Percentiles rank a stretch among this genome's conserved stretches.
Evolutionary conservation across 345 rosid species (phyloP).

Genomic region (Euphorbia pulcherrima): DNA sequence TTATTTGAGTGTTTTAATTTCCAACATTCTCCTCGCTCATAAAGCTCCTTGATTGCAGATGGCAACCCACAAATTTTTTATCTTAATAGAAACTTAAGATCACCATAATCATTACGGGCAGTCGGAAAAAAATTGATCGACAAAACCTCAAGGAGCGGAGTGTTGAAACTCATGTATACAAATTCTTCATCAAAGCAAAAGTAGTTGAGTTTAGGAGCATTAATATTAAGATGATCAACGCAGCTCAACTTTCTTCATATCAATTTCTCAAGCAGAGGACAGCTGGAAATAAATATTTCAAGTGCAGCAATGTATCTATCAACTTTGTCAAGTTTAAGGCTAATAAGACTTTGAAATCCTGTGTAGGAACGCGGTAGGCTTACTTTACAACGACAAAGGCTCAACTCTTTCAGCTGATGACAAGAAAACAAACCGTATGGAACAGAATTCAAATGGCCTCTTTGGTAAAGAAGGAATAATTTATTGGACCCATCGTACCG

Average conservation of each 20-base stretch:
- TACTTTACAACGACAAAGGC: conserved; percentile 3
- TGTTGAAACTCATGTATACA: conserved; percentile 4
- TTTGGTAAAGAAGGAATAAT: neutral
- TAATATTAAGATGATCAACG: conserved; percentile 12
- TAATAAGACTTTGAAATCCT: conserved; percentile 10
- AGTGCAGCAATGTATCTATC: neutral
- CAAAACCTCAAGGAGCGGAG: conserved; percentile 3
- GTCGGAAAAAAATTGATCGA: conserved; percentile 6
- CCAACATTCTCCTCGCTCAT: conserved; percentile 7
- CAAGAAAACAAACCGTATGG: conserved; percentile 4
- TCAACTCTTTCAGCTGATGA: conserved; percentile 14
- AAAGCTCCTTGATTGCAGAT: conserved; percentile 14
- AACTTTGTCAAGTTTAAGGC: conserved; percentile 10
- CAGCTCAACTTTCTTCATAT: conserved; percentile 1
- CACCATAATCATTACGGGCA: neutral
- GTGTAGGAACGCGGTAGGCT: neutral
- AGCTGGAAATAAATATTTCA: conserved; percentile 10
- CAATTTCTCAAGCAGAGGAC: conserved; percentile 11
- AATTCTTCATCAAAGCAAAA: conserved; percentile 12
- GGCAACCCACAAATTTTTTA: conserved; percentile 9
- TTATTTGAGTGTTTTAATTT: conserved; percentile 4
- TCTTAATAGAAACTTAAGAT: conserved; percentile 8
- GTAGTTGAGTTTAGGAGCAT: conserved; percentile 3
- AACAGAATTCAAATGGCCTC: neutral
- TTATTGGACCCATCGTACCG: too few species aligned